Base-by-base conservation (phyloP, 495 filamentous ascomycete genomes). In the Xylaria grammica region DNA sequence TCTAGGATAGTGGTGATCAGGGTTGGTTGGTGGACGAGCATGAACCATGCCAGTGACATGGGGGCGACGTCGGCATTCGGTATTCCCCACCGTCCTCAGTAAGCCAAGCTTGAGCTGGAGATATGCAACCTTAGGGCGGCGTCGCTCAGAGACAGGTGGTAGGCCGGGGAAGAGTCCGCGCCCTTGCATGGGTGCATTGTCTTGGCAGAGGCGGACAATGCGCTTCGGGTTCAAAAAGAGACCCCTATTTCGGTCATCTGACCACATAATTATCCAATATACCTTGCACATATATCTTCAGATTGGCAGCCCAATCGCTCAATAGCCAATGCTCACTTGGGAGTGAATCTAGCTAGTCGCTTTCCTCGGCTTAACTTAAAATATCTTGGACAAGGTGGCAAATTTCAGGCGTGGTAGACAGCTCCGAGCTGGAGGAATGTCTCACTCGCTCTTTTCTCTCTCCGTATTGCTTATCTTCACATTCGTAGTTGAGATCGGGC, bases 41-140 rank as follows among this genome's bases (percentile, higher is more conserved):
- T n/a, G n/a, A n/a, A n/a, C n/a, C n/a, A n/a, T n/a, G n/a, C n/a
- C n/a, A n/a, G n/a, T n/a, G n/a, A n/a, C n/a, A 15, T 48, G 11
- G 42, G 29, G 4, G 15, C 42, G 42, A 34, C 22, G 24, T 59
- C 56, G 56, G 56, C 56, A n/a, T 59, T 48, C 44, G 27, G 56
- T 59, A 48, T 59, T 36, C 29, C 17, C 15, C 45, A 50, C n/a
- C 40, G n/a, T 22, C 45, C 17, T 40, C 22, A 15, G 1, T 20
- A 30, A n/a, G 19, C 20, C 4, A 46, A 27, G 40, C 20, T 50
- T n/a, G 30, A 22, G 1, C 19, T 22, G 32, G 19, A 26, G 17
- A 17, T 40, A 50, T 29, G 5, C 19, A 27, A 40, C 40, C 58
- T 60, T 60, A 60, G 45, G 58, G 58, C 58, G 45, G 58, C 58